phyloP scores from a whole-genome alignment of 495 filamentous ascomycete species.

The Aspergillus bertholletiae region DNA sequence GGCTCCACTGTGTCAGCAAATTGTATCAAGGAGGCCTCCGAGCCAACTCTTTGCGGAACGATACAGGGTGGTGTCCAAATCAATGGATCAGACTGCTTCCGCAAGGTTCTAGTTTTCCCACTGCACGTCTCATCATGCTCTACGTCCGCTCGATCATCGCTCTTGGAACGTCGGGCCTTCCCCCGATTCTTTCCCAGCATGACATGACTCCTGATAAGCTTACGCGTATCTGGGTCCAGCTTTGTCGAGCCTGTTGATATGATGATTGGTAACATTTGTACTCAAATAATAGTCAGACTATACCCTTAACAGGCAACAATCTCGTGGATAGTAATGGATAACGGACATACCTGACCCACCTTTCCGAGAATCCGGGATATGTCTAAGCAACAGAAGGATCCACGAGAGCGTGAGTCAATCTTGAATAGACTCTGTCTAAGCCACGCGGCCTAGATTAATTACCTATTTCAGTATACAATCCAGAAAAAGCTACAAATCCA shows the following conservation, averaged over 20 bases:
- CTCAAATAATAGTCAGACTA: background rate
- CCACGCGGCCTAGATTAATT: too few species aligned
- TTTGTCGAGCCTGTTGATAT: constrained; percentile 11
- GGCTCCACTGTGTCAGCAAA: background rate
- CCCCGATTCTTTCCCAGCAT: constrained; percentile 47
- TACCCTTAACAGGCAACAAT: background rate
- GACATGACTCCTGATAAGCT: constrained; percentile 44
- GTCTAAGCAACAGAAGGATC: too few species aligned
- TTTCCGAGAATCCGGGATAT: too few species aligned
- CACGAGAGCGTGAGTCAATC: too few species aligned
- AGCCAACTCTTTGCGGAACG: background rate
- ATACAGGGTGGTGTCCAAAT: background rate
- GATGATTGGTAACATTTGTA: background rate
- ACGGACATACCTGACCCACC: background rate
- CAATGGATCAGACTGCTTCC: background rate
- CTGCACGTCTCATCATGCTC: background rate
- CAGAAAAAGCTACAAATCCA: too few species aligned
- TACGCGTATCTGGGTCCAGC: constrained; percentile 28
- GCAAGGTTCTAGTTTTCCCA: background rate
- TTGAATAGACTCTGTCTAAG: too few species aligned
- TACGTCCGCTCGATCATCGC: background rate
- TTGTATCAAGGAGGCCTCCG: background rate
- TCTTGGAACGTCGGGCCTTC: constrained; percentile 2
- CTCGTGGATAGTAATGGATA: background rate
- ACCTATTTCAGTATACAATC: too few species aligned